Percentiles rank a stretch among this genome's conserved stretches.
Evolutionary conservation across 371 early-diverging fungal species (phyloP).

Genomic region (Mortierella sp.): DNA sequence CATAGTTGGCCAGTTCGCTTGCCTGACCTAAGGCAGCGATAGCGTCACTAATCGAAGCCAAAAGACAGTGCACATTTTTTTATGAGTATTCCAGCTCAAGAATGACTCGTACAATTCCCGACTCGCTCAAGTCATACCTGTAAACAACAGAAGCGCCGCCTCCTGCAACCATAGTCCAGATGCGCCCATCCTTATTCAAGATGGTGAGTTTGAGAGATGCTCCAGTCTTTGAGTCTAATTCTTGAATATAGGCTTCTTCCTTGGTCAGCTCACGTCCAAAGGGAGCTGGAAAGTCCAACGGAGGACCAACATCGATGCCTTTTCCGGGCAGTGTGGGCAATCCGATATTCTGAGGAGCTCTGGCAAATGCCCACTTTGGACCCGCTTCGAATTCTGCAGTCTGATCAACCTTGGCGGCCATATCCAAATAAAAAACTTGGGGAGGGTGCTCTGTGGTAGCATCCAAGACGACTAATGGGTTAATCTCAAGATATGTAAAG

Average conservation of each 20-base stretch:
- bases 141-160: slow-evolving; percentile 98
- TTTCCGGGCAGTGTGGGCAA: slow-evolving; percentile 28
- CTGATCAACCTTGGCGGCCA: slow-evolving; percentile 98
- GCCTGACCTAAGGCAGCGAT: slow-evolving; percentile 96
- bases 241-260: slow-evolving; percentile 98
- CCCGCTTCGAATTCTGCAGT: slow-evolving; percentile 98
- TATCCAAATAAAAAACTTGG: slow-evolving; percentile 92
- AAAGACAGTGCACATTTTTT: background rate
- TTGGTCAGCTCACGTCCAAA: slow-evolving; percentile 96
- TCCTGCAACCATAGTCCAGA: slow-evolving; percentile 99
- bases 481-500: slow-evolving; percentile 99
- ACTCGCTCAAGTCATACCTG: slow-evolving; percentile 50
- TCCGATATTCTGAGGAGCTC: slow-evolving; percentile 74
- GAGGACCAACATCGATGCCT: slow-evolving; percentile 83
- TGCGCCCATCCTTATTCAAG: slow-evolving; percentile 92
- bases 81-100: background rate
- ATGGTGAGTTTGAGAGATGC: slow-evolving; percentile 97
- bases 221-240: slow-evolving; percentile 98
- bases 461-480: slow-evolving; percentile 95
- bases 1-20: slow-evolving; percentile 97
- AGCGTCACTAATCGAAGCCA: slow-evolving; percentile 78
- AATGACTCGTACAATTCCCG: background rate
- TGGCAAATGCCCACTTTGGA: slow-evolving; percentile 88
- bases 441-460: slow-evolving; percentile 62
- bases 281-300: slow-evolving; percentile 98